phyloP scores from a whole-genome alignment of 2,329 filamentous ascomycete species.

The Hymenoscyphus infarciens region DNA sequence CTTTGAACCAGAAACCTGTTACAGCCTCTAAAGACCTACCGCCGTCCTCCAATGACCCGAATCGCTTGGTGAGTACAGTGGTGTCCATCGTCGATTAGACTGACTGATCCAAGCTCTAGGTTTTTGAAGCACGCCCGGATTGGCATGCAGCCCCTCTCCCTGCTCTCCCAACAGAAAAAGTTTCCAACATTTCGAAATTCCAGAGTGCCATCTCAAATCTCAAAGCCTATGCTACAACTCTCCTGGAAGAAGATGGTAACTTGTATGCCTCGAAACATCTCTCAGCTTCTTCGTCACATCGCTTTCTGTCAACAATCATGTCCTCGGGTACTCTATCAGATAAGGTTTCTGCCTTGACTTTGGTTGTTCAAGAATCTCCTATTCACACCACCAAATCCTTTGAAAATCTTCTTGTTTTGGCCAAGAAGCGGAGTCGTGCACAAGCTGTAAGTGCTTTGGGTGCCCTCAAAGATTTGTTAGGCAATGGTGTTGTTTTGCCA shows the following conservation, averaged over 20 bases:
- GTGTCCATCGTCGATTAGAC: slow-evolving; percentile 16
- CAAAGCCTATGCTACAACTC: slow-evolving; percentile 66
- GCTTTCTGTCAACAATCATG: slow-evolving; percentile 97
- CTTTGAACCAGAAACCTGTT: slow-evolving; percentile 11
- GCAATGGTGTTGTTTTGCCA: slow-evolving; percentile 81
- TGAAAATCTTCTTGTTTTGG: slow-evolving; percentile 75
- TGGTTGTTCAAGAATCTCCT: slow-evolving; percentile 93
- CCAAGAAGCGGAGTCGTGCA: slow-evolving; percentile 89
- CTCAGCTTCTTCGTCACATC: slow-evolving; percentile 81
- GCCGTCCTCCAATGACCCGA: slow-evolving; percentile 26
- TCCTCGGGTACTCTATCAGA: slow-evolving; percentile 92
- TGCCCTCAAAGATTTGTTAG: slow-evolving; percentile 90
- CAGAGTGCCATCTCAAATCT: slow-evolving; percentile 53
- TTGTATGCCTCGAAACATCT: slow-evolving; percentile 69
- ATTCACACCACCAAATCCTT: slow-evolving; percentile 88
- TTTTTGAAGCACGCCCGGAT: slow-evolving; percentile 60
- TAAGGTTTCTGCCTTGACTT: slow-evolving; percentile 90
- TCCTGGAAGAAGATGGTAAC: slow-evolving; percentile 75
- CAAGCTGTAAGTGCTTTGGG: slow-evolving; percentile 91
- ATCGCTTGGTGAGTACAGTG: slow-evolving; percentile 34
- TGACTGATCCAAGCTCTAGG: slow-evolving; percentile 40
- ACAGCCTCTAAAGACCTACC: neutral
- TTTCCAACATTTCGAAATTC: slow-evolving; percentile 44
- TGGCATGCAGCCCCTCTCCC: slow-evolving; percentile 62
- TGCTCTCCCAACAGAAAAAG: slow-evolving; percentile 44